Evolutionary conservation across 192 early-diverging fungal genomes (phyloP).

Genomic region (Glomus cerebriforme): DNA sequence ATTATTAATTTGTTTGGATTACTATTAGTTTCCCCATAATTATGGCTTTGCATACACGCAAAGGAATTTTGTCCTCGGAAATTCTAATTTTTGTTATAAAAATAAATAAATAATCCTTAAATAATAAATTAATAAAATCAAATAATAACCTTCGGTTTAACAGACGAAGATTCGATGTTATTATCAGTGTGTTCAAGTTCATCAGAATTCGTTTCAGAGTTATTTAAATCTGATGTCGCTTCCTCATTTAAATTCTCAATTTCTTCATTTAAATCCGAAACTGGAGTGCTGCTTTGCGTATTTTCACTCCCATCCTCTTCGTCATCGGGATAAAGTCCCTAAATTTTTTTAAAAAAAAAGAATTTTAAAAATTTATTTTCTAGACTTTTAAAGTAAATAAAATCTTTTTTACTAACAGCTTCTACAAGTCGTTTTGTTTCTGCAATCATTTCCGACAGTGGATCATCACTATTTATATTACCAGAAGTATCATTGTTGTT

Average conservation of each 20-base stretch:
- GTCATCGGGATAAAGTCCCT: background rate
- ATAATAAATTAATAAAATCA: background rate
- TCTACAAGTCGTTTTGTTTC: conserved; percentile 5
- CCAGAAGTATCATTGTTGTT: background rate
- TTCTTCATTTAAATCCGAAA: background rate
- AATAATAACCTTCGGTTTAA: background rate
- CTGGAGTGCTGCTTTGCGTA: background rate
- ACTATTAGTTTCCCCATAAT: background rate
- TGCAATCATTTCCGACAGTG: background rate
- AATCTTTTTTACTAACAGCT: background rate
- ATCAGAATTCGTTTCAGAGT: background rate
- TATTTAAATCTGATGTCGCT: background rate
- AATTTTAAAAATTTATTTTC: no score
- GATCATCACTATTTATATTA: background rate
- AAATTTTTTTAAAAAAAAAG: background rate
- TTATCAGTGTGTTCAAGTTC: background rate
- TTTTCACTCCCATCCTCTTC: background rate
- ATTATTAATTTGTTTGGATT: background rate
- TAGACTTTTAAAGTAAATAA: background rate
- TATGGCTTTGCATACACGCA: background rate
- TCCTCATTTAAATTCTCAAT: background rate
- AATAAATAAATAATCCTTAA: background rate
- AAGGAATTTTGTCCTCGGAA: background rate
- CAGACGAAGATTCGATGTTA: background rate
- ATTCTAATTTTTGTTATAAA: background rate